Evolutionary conservation across 352 stramenopile species (phyloP).

Genomic region (Phytophthora syringae): DNA sequence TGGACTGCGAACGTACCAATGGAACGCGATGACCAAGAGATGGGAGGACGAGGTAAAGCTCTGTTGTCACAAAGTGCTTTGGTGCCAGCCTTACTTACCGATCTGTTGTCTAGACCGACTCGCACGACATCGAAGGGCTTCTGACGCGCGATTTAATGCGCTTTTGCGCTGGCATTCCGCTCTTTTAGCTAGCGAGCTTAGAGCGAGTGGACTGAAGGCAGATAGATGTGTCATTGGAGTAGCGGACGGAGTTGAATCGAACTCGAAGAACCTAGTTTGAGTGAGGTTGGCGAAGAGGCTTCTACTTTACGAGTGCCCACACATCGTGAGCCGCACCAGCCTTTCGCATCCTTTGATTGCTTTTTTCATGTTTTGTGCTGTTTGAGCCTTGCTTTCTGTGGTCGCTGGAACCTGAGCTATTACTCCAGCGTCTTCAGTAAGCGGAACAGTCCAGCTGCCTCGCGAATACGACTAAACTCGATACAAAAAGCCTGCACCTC

Average conservation of each 20-base stretch:
- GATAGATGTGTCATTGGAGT: too few relatives aligned
- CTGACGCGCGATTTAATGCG: conserved; percentile 86
- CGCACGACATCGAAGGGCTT: conserved; percentile 82
- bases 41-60: conserved; percentile 78
- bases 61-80: conserved; percentile 5
- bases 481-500: conserved; percentile 99
- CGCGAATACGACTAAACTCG: conserved; percentile 97
- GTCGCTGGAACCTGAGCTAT: conserved; percentile 46
- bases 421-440: conserved; percentile 97
- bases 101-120: conserved; percentile 51
- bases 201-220: background rate
- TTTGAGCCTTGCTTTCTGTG: conserved; percentile 29
- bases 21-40: conserved; percentile 69
- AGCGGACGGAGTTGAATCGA: too few relatives aligned
- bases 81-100: conserved; percentile 10
- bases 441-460: conserved; percentile 97
- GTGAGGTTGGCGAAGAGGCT: conserved; percentile 19
- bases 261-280: conserved; percentile 13
- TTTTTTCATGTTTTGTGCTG: conserved; percentile 32
- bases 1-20: conserved; percentile 73
- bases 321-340: conserved; percentile 28
- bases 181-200: conserved; percentile 51
- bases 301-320: conserved; percentile 40
- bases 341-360: conserved; percentile 24
- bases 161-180: conserved; percentile 68